Percentiles rank a stretch among this genome's conserved stretches.
Evolutionary conservation across 495 filamentous ascomycete genomes (phyloP).

Genomic region (Tuber microsphaerosporum): DNA sequence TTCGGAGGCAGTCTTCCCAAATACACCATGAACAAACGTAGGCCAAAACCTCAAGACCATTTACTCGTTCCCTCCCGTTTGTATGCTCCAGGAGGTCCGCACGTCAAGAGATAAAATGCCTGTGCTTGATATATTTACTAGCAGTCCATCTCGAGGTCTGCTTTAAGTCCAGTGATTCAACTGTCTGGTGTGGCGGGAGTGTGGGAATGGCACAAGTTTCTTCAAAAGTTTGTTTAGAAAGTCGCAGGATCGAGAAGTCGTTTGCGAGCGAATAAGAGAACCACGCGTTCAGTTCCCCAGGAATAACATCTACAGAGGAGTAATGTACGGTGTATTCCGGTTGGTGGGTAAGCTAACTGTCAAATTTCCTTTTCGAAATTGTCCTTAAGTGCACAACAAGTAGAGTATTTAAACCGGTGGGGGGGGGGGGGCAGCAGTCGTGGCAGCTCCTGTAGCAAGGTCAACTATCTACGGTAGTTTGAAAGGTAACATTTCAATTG

Average conservation of each 20-base stretch:
- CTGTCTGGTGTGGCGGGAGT: conserved; percentile 21
- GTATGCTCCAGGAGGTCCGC: conserved; percentile 46
- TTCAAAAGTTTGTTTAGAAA: conserved; percentile 65
- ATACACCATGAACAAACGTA: conserved; percentile 54
- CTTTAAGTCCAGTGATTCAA: too few species aligned
- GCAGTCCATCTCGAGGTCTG: conserved; percentile 49
- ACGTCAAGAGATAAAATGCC: conserved; percentile 44
- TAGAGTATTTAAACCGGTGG: neutral
- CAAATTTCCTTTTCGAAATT: neutral
- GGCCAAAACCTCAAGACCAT: conserved; percentile 63
- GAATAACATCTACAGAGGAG: conserved; percentile 67
- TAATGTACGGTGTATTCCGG: conserved; percentile 94
- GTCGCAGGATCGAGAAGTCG: conserved; percentile 55
- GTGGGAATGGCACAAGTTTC: conserved; percentile 47
- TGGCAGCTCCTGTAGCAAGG: neutral
- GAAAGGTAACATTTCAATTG: neutral
- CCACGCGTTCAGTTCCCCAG: conserved; percentile 92
- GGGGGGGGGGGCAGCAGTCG: neutral
- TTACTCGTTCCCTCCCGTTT: conserved; percentile 53
- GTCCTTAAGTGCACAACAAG: neutral
- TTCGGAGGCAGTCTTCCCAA: too few species aligned
- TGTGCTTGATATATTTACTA: conserved; percentile 45
- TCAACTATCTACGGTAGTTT: neutral
- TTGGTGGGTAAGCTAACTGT: conserved; percentile 50
- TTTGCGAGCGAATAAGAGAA: conserved; percentile 95